Base-by-base conservation (phyloP, 805 yeast species). In the Candida loeiensis region DNA sequence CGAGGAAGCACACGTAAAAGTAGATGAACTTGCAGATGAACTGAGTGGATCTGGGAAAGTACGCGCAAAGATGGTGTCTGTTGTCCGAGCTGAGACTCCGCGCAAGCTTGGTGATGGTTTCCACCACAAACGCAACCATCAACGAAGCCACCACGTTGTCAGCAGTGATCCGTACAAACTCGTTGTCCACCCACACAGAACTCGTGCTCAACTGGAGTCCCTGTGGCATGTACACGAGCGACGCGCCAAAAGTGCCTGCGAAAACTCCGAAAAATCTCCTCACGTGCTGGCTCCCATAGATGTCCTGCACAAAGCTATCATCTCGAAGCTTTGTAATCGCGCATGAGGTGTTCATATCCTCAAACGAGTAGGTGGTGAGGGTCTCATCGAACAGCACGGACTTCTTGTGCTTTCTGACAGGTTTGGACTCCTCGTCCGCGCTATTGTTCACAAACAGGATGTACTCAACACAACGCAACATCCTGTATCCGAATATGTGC, bases 141-240 rank as follows among this genome's bases (percentile, higher is more conserved):
- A 53, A 19, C 9, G 63, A 40, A 32, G 51, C 39, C 31, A 46
- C 46, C 17, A 61, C 19, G 36, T 63, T 63, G 39, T 63, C 67
- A 11, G 50, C 54, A 9, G 48, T 53, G n/a, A 64, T 13, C 12
- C 21, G 26, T 27, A 49, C 18, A 13, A 27, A 27, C n/a, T 31
- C 31, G 16, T 27, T 18, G 8, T 31, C 25, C 6, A 22, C 6
- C 40, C 40, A 37, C 12, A 37, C 36, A 12, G 22, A 24, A 18
- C 40, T 31, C 12, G 40, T 22, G 26, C 30, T 25, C 19, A 37
- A 21, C 17, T 24, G 22, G 9, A 27, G 14, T 4, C 19, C 18
- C 15, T 15, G 33, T 14, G 25, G 25, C 19, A 36, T n/a, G 5
- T 22, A 30, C 21, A 30, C 21, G 12, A 34, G 14, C 17, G 25